Percentiles rank a stretch among this genome's conserved stretches.
These are phyloP conservation scores for Lecanicillium sp. DNA, from an alignment of 2,329 filamentous ascomycete genomes.

Conservation along the genomic window DNA sequence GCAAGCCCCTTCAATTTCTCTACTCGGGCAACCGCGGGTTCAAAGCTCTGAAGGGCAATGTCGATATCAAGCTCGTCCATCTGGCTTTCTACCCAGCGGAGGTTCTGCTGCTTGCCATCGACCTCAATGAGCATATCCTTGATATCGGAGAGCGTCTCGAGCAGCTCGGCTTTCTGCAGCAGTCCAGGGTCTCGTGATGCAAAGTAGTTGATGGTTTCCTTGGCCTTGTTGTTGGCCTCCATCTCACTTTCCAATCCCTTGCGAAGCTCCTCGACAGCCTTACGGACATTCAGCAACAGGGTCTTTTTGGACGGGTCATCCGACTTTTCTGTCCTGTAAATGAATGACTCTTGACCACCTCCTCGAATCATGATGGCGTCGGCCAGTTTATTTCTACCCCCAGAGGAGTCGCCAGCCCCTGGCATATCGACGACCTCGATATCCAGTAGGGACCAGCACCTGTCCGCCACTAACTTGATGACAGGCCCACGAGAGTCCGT, in stretches of 20 bases:
- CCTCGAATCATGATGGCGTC: conserved; percentile 86
- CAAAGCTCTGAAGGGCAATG: conserved; percentile 83
- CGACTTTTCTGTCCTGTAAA: conserved; percentile 81
- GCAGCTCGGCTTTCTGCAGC: conserved; percentile 69
- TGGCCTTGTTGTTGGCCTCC: conserved; percentile 75
- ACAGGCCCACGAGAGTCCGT: conserved; percentile 42
- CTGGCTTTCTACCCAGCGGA: conserved; percentile 91
- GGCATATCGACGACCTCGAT: conserved; percentile 89
- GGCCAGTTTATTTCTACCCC: conserved; percentile 53
- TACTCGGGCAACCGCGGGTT: conserved; percentile 73
- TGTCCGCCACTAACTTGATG: conserved; percentile 81
- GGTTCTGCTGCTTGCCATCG: conserved; percentile 91
- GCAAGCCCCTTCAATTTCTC: conserved; percentile 79
- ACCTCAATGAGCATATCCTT: conserved; percentile 92
- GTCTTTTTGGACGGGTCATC: conserved; percentile 72
- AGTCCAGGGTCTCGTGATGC: conserved; percentile 70
- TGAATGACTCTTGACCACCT: conserved; percentile 84
- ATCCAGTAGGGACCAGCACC: conserved; percentile 89
- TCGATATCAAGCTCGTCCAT: conserved; percentile 96
- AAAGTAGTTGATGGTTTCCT: conserved; percentile 81
- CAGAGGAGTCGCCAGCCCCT: conserved; percentile 50
- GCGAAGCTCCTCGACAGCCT: conserved; percentile 84
- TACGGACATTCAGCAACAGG: conserved; percentile 82
- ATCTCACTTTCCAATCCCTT: conserved; percentile 80
- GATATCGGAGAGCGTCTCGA: conserved; percentile 70